Percentiles rank a stretch among this genome's conserved stretches.
phyloP scores from a whole-genome alignment of 768 basidiomycete species.

The Paxillus rubicundulus region DNA sequence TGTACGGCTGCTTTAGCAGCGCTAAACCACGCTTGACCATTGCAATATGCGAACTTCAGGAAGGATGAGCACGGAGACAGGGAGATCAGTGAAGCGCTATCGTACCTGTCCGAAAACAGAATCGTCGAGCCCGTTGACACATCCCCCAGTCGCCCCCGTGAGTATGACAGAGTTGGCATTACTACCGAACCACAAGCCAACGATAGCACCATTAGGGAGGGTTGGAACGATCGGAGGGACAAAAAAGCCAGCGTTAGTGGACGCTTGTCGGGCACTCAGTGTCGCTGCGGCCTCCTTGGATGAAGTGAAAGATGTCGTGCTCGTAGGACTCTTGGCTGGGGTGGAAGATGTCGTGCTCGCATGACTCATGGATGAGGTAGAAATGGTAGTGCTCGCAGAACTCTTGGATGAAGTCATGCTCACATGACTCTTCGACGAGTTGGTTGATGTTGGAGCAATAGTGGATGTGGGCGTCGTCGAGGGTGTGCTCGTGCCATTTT shows the following conservation, averaged over 20 bases:
- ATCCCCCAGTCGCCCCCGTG: conserved; percentile 19
- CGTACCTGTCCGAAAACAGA: conserved; percentile 27
- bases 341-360: background rate
- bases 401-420: no score
- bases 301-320: background rate
- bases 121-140: conserved; percentile 21
- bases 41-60: conserved; percentile 24
- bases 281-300: background rate
- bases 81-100: background rate
- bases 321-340: background rate
- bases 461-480: background rate
- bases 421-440: no score
- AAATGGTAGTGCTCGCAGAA: no score
- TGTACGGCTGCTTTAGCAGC: conserved; percentile 20
- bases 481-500: background rate
- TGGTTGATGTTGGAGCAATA: background rate
- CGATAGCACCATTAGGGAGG: conserved; percentile 21
- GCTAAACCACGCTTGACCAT: conserved; percentile 23
- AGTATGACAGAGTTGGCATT: conserved; percentile 22
- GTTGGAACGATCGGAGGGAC: conserved; percentile 23
- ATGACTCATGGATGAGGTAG: no score
- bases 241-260: conserved; percentile 16
- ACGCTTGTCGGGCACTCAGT: no score
- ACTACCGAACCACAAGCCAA: conserved; percentile 29
- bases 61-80: background rate